Evolutionary conservation across 495 filamentous ascomycete genomes (phyloP).

Genomic region (Aspergillus bridgeri): DNA sequence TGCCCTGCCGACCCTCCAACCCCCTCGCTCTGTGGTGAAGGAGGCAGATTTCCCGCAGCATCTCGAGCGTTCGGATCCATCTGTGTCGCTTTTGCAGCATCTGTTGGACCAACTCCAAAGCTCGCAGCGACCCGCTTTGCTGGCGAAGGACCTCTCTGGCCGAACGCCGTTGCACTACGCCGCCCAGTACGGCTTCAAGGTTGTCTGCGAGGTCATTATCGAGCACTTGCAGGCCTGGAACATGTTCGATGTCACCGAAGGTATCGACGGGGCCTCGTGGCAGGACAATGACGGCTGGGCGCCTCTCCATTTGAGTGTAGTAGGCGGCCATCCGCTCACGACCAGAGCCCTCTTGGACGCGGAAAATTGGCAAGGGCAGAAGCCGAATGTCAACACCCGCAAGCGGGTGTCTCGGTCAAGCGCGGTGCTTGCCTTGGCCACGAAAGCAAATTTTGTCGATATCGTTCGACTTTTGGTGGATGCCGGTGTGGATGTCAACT

Average conservation of each 20-base stretch:
- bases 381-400: conserved; percentile 56
- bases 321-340: conserved; percentile 84
- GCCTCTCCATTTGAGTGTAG: conserved; percentile 86
- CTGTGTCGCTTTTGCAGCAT: conserved; percentile 69
- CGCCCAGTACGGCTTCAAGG: conserved; percentile 88
- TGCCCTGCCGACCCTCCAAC: conserved; percentile 58
- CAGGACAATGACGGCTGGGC: conserved; percentile 91
- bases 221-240: conserved; percentile 84
- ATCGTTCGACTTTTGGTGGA: conserved; percentile 87
- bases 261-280: conserved; percentile 82
- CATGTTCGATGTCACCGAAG: conserved; percentile 76
- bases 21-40: conserved; percentile 52
- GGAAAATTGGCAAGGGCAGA: conserved; percentile 65
- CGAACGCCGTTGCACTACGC: conserved; percentile 92
- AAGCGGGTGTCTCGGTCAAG: conserved; percentile 79
- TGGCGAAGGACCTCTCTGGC: conserved; percentile 70
- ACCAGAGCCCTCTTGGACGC: conserved; percentile 75
- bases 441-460: conserved; percentile 73
- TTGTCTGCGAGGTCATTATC: conserved; percentile 83
- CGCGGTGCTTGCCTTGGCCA: conserved; percentile 81
- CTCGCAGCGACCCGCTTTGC: conserved; percentile 65
- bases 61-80: conserved; percentile 66
- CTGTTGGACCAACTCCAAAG: conserved; percentile 68
- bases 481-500: conserved; percentile 90
- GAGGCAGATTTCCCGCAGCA: conserved; percentile 55